Conservation (phyloP, 2,329 filamentous ascomycete species). For the Fusarium phyllophilum region DNA sequence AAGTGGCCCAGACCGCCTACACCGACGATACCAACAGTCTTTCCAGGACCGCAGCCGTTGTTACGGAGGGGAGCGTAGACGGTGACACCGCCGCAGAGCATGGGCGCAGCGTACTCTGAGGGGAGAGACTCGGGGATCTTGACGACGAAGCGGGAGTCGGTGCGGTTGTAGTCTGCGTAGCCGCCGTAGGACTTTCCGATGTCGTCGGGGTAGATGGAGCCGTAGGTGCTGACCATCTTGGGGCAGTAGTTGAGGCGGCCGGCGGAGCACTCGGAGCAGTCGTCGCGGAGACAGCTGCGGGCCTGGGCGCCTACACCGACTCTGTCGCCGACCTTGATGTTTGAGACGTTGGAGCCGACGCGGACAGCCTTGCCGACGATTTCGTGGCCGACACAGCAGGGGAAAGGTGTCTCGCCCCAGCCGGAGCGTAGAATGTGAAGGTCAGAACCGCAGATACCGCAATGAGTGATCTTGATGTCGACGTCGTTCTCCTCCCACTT, state of each 20-base stretch:
- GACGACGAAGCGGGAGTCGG: slow-evolving; percentile 56
- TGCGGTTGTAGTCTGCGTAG: slow-evolving; percentile 48
- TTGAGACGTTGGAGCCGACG: slow-evolving; percentile 58
- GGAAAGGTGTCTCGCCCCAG: slow-evolving; percentile 55
- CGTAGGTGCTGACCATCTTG: slow-evolving; percentile 61
- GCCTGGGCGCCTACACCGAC: slow-evolving; percentile 72
- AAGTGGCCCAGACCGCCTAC: slow-evolving; percentile 76
- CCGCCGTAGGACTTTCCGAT: slow-evolving; percentile 58
- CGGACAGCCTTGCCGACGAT: slow-evolving; percentile 69
- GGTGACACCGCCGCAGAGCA: slow-evolving; percentile 77
- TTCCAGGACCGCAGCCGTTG: slow-evolving; percentile 72
- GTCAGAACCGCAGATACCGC: slow-evolving; percentile 71
- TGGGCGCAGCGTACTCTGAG: slow-evolving; percentile 62
- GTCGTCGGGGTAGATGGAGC: slow-evolving; percentile 60
- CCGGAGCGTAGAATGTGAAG: slow-evolving; percentile 66
- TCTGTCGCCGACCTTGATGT: slow-evolving; percentile 69
- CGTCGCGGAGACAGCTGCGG: slow-evolving; percentile 59
- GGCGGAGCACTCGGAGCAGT: slow-evolving; percentile 54
- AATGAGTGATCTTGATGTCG: slow-evolving; percentile 72
- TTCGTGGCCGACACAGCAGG: slow-evolving; percentile 70
- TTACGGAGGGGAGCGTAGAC: slow-evolving; percentile 69
- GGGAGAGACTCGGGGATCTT: slow-evolving; percentile 56
- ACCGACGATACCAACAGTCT: slow-evolving; percentile 72
- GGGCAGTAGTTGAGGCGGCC: slow-evolving; percentile 56
- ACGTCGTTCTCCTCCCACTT: slow-evolving; percentile 71